Evolutionary conservation across 257 asterid genomes (phyloP), one percentile per base, ranked within the genome.

Genomic region (Solanum arcanum): DNA sequence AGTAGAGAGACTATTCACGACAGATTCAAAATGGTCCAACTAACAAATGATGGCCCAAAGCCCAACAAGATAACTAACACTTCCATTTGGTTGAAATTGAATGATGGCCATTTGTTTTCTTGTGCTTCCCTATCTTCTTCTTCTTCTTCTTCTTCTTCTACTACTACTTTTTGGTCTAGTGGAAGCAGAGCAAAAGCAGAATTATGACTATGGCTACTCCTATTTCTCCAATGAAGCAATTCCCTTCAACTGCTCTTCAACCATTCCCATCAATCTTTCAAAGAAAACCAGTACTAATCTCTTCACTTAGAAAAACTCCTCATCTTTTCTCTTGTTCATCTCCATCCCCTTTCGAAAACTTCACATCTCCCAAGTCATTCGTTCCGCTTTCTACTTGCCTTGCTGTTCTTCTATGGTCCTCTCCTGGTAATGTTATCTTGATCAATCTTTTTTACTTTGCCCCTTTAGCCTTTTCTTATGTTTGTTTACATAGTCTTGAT

Each of bases 381-480:
- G 39, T 92, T 91, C 91, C 94, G 72, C n/a, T 91, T 6, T 94
- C 95, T 59, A 93, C 93, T 7, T 92, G 91, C 85, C 87, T 93
- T 76, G 90, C 96, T 86, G 7, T 92, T 87, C 87, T 91, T 72
- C 88, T 94, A 7, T 92, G 92, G 88, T 90, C 94, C 37, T 87
- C 73, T 87, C 91, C 96, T 87, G 98, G 98, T 94, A 88, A 87
- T 69, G 86, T 31, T 23, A 11, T 42, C 80, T 44, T 83, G 86
- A 31, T 41, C 42, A 47, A 42, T 12, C 42, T 88, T 88, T 80
- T 88, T 88, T 80, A 5, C 70, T 78, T 86, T 85, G 16, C 29
- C 89, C 64, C 18, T 73, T 33, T 33, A 33, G 35, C 35, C 35
- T 33, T 91, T 86, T 74, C n/a, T 60, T 66, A 18, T 62, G 37